Conservation (phyloP, 2,329 filamentous ascomycete genomes). For the Nemania bipapillata region DNA sequence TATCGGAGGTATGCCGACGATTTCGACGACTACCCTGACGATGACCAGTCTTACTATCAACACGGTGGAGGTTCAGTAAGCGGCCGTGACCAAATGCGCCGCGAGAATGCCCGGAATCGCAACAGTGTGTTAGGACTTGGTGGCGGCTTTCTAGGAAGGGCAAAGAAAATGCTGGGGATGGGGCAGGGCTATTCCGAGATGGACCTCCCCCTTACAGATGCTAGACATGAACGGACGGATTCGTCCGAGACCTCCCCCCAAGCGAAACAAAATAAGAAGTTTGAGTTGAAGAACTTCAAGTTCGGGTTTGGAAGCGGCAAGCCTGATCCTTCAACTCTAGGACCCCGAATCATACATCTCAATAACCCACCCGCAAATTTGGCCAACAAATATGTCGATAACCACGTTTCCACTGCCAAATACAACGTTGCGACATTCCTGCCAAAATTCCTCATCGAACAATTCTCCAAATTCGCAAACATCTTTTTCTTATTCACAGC, state of each 20-base stretch:
- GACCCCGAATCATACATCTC: slow-evolving; percentile 90
- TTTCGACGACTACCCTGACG: slow-evolving; percentile 81
- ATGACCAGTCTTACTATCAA: slow-evolving; percentile 85
- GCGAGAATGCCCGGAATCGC: slow-evolving; percentile 74
- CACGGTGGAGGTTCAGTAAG: slow-evolving; percentile 65
- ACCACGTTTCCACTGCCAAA: slow-evolving; percentile 96
- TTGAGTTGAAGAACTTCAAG: slow-evolving; percentile 82
- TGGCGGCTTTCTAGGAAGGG: slow-evolving; percentile 84
- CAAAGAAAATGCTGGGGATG: slow-evolving; percentile 92
- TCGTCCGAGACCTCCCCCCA: slow-evolving; percentile 44
- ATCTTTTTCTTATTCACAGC: slow-evolving; percentile 99
- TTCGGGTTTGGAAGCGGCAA: slow-evolving; percentile 89
- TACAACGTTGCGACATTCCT: slow-evolving; percentile 94
- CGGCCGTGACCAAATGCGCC: slow-evolving; percentile 56
- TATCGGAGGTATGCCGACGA: slow-evolving; percentile 92
- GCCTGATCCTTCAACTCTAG: slow-evolving; percentile 87
- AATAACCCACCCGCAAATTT: slow-evolving; percentile 96
- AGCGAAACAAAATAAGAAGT: slow-evolving; percentile 65
- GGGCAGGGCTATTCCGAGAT: slow-evolving; percentile 90
- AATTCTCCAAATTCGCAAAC: slow-evolving; percentile 99
- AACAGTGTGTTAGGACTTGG: slow-evolving; percentile 91
- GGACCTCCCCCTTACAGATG: slow-evolving; percentile 93
- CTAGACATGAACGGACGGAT: slow-evolving; percentile 58
- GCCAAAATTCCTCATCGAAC: slow-evolving; percentile 96
- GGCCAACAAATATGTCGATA: slow-evolving; percentile 90